Evolutionary conservation across 768 basidiomycete species (phyloP).

Genomic region (Leccinum subtestaceum): DNA sequence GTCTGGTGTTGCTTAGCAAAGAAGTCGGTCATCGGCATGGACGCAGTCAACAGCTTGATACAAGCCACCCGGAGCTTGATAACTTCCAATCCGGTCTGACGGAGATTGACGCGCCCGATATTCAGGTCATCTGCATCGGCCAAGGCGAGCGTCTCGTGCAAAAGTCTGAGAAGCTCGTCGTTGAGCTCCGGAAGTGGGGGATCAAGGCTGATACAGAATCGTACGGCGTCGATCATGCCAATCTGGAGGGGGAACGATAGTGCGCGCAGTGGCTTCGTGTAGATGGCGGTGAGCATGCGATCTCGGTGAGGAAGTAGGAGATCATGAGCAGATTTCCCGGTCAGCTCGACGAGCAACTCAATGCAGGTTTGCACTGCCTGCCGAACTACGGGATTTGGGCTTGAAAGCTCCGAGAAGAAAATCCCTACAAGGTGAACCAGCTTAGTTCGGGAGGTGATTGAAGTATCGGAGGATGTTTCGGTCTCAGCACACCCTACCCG

Average conservation of each 20-base stretch:
- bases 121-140: conserved; percentile 94
- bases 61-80: conserved; percentile 91
- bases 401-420: conserved; percentile 85
- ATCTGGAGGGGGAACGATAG: conserved; percentile 94
- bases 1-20: conserved; percentile 81
- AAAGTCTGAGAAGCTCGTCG: conserved; percentile 85
- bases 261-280: conserved; percentile 94
- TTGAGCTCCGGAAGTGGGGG: conserved; percentile 90
- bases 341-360: conserved; percentile 69
- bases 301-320: conserved; percentile 84
- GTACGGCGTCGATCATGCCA: conserved; percentile 95
- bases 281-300: conserved; percentile 84
- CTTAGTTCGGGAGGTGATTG: conserved; percentile 47
- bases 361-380: conserved; percentile 82
- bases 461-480: conserved; percentile 44
- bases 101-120: conserved; percentile 68
- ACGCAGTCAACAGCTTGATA: conserved; percentile 88
- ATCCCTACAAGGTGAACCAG: conserved; percentile 72
- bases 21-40: conserved; percentile 94
- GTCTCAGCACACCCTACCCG: conserved; percentile 54
- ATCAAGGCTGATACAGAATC: conserved; percentile 86
- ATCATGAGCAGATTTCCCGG: conserved; percentile 67
- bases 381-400: conserved; percentile 81
- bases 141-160: conserved; percentile 91
- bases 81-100: conserved; percentile 78